These are phyloP conservation scores for Myochromella boudieri DNA, from an alignment of 768 basidiomycete species.

Conservation along the genomic window DNA sequence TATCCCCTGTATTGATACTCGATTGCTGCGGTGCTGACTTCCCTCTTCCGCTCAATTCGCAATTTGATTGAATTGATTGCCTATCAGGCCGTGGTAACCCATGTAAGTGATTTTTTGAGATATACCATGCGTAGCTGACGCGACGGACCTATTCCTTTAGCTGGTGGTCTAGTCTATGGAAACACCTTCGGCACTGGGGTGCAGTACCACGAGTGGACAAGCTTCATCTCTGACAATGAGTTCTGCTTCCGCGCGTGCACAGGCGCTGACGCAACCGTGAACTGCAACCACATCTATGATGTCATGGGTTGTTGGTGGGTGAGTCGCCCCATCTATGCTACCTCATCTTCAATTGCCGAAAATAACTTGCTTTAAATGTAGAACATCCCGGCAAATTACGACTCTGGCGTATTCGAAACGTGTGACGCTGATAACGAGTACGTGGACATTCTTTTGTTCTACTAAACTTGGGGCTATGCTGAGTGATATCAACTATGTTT, in stretches of 20 bases:
- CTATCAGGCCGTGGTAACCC: slow-evolving; percentile 45
- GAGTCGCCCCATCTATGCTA: slow-evolving; percentile 11
- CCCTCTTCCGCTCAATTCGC: background rate
- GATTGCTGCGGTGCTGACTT: no score
- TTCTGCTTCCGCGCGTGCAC: slow-evolving; percentile 78
- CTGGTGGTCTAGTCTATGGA: slow-evolving; percentile 73
- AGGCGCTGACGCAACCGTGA: slow-evolving; percentile 51
- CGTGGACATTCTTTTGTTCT: slow-evolving; percentile 11
- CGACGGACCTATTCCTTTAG: slow-evolving; percentile 24
- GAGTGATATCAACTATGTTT: background rate
- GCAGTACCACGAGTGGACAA: slow-evolving; percentile 83
- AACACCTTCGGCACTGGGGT: slow-evolving; percentile 48
- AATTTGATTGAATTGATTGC: background rate
- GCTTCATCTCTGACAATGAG: slow-evolving; percentile 65
- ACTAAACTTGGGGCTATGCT: background rate
- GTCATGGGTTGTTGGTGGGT: slow-evolving; percentile 62
- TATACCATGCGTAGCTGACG: background rate
- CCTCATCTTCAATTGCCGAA: background rate
- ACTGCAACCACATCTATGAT: slow-evolving; percentile 81
- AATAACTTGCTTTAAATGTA: slow-evolving; percentile 30
- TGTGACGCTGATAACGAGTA: slow-evolving; percentile 63
- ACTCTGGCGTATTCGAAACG: slow-evolving; percentile 58
- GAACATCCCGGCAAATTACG: slow-evolving; percentile 76
- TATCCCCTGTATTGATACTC: no score
- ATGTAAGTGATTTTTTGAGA: slow-evolving; percentile 19